Conservation (phyloP, 306 rosid genomes). For the Inga oerstediana region DNA sequence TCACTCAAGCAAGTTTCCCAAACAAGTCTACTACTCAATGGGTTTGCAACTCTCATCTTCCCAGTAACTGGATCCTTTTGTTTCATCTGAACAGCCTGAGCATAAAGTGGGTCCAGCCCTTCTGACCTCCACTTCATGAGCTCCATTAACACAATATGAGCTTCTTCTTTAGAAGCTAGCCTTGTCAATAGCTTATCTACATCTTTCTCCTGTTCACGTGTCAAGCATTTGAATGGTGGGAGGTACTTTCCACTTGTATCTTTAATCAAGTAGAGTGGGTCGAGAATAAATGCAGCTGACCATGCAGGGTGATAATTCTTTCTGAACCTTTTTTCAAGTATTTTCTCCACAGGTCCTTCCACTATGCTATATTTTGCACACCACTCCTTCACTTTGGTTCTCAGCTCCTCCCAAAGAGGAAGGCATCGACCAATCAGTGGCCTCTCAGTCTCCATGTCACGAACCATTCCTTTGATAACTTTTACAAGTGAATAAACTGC, state of each 20-base stretch:
- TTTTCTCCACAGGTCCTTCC: slow-evolving; percentile 65
- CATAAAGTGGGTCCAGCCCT: slow-evolving; percentile 88
- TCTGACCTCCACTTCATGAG: slow-evolving; percentile 94
- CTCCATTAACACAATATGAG: slow-evolving; percentile 85
- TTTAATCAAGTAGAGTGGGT: slow-evolving; percentile 77
- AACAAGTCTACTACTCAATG: slow-evolving; percentile 87
- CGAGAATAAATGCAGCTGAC: slow-evolving; percentile 91
- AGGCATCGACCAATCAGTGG: slow-evolving; percentile 79
- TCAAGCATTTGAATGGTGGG: slow-evolving; percentile 81
- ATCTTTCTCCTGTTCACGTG: slow-evolving; percentile 84
- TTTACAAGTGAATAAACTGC: slow-evolving; percentile 76
- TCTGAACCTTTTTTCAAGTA: slow-evolving; percentile 64
- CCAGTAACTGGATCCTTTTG: slow-evolving; percentile 79
- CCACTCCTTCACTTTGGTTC: slow-evolving; percentile 80
- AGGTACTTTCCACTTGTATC: slow-evolving; percentile 78
- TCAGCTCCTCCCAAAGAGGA: slow-evolving; percentile 84
- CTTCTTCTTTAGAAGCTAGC: slow-evolving; percentile 79
- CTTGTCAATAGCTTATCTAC: slow-evolving; percentile 75
- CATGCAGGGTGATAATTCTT: slow-evolving; percentile 87
- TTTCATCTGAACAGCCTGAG: slow-evolving; percentile 89
- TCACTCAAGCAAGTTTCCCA: slow-evolving; percentile 92
- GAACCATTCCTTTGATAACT: slow-evolving; percentile 69
- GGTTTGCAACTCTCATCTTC: slow-evolving; percentile 83
- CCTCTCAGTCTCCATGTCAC: slow-evolving; percentile 77
- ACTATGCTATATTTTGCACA: slow-evolving; percentile 63